These are phyloP conservation scores for Penicillium psychrofluorescens DNA, from an alignment of 495 filamentous ascomycete genomes.

Conservation along the genomic window DNA sequence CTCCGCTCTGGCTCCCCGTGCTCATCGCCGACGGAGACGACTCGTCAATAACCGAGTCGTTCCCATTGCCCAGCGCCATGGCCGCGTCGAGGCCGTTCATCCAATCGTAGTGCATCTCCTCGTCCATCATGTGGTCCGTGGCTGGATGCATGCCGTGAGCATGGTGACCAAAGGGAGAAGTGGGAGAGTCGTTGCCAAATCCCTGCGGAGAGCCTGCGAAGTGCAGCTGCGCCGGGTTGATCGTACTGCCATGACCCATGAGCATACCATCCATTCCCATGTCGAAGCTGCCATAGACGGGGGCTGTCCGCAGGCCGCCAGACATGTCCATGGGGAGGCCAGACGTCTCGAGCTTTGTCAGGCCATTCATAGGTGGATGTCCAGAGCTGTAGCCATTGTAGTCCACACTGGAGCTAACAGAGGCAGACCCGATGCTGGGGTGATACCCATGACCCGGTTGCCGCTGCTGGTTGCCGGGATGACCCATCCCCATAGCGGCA, in stretches of 20 bases:
- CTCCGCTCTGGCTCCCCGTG: slow-evolving; percentile 82
- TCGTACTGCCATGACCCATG: slow-evolving; percentile 69
- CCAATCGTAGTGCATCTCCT: slow-evolving; percentile 80
- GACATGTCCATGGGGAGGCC: slow-evolving; percentile 55
- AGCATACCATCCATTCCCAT: slow-evolving; percentile 70
- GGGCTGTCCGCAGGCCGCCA: slow-evolving; percentile 70
- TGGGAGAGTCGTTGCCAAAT: slow-evolving; percentile 51
- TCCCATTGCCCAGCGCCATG: slow-evolving; percentile 59
- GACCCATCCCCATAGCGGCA: slow-evolving; percentile 63
- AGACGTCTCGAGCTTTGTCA: slow-evolving; percentile 81
- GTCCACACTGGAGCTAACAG: slow-evolving; percentile 53
- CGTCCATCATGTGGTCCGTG: slow-evolving; percentile 51
- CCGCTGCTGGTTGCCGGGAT: slow-evolving; percentile 49
- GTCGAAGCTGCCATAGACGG: slow-evolving; percentile 61
- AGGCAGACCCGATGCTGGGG: slow-evolving; percentile 53
- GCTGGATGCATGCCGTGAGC: slow-evolving; percentile 49
- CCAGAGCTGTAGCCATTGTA: slow-evolving; percentile 67
- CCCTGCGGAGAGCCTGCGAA: slow-evolving; percentile 76
- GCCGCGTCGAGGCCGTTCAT: slow-evolving; percentile 73
- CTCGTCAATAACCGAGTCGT: slow-evolving; percentile 77
- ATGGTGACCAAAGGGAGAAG: slow-evolving; percentile 65
- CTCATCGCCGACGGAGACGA: slow-evolving; percentile 95
- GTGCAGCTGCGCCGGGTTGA: slow-evolving; percentile 95
- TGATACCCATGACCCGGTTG: slow-evolving; percentile 51
- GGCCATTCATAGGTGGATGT: slow-evolving; percentile 47